Base-by-base conservation (phyloP, 1,139 yeast species). In the Pichia sp. region DNA sequence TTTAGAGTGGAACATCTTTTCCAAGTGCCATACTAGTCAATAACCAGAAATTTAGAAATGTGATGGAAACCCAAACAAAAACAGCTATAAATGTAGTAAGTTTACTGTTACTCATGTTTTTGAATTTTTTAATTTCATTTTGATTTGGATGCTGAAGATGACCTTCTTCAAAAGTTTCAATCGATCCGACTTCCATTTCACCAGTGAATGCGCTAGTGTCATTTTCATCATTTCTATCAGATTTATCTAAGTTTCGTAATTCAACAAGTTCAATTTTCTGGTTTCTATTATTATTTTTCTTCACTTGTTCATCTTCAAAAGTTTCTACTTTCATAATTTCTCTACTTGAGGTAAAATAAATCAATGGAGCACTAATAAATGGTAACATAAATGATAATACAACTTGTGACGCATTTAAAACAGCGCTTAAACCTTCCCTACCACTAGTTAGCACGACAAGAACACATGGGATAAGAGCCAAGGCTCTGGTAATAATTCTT, bases 391-490 rank as follows among this genome's bases (percentile, higher is more conserved):
- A 64, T 4, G 96, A 83, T 36, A 92, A 71, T 10, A 87, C 87
- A 26, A 92, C 98, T 63, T 92, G 98, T 49, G 92, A 81, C 10
- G 82, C 80, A 58, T 92, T 92, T 54, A 92, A 71, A 11, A 87
- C 85, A 43, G 74, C 76, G 25, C 92, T 80, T 46, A 92, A 71
- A 2, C 98, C 98, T 57, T 80, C 83, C 51, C 96, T 76, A 4
- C 98, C 98, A 48, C 87, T 75, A 8, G 78, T 69, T 6, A 78
- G 56, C 3, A 95, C 89, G 31, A 89, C 95, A 35, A 83, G 65
- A 26, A 92, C 67, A 66, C 97, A 92, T 2, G 98, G 98, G 1
- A 85, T 72, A 41, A 92, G 84, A 1, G 98, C 96, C 32, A 92
- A 70, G 8, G 80, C 73, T 56, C 98, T 73, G 0, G 98, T 92